A percentile compares a stretch with the other conserved stretches of the same genome.
phyloP scores from a whole-genome alignment of 2,329 filamentous ascomycete species.

The Aspergillus awamori region DNA sequence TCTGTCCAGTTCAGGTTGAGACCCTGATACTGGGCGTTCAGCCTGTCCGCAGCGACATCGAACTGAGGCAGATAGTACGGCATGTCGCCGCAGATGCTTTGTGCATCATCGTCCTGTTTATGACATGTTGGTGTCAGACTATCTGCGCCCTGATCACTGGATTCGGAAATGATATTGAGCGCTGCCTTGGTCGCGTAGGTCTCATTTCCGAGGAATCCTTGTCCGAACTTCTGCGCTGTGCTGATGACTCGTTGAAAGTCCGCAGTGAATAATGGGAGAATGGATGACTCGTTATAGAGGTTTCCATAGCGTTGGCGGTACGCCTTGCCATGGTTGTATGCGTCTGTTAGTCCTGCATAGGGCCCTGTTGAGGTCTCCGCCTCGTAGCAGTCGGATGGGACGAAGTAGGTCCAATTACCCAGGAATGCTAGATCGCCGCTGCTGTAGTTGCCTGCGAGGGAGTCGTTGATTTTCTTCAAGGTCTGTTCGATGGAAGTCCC shows the following conservation, averaged over 20 bases:
- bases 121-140: conserved; percentile 25
- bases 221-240: conserved; percentile 26
- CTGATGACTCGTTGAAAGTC: conserved; percentile 26
- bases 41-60: conserved; percentile 22
- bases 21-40: conserved; percentile 26
- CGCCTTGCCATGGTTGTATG: conserved; percentile 22
- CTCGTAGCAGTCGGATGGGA: conserved; percentile 22
- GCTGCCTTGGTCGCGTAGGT: conserved; percentile 26
- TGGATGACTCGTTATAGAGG: conserved; percentile 18
- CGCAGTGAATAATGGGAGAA: conserved; percentile 23
- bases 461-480: conserved; percentile 21
- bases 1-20: conserved; percentile 23
- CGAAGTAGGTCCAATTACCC: conserved; percentile 27
- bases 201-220: conserved; percentile 27
- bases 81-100: conserved; percentile 17
- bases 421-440: conserved; percentile 26
- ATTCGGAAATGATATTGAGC: conserved; percentile 28
- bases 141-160: conserved; percentile 23
- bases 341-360: conserved; percentile 22
- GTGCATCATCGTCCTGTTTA: conserved; percentile 11
- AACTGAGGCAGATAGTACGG: conserved; percentile 17
- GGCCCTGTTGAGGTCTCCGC: conserved; percentile 25
- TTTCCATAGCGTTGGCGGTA: conserved; percentile 26
- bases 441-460: background rate
- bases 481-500: conserved; percentile 15